Evolutionary conservation across 441 rosid species (phyloP), one percentile per base, ranked within the genome.

Genomic region (Aleurites moluccanus): DNA sequence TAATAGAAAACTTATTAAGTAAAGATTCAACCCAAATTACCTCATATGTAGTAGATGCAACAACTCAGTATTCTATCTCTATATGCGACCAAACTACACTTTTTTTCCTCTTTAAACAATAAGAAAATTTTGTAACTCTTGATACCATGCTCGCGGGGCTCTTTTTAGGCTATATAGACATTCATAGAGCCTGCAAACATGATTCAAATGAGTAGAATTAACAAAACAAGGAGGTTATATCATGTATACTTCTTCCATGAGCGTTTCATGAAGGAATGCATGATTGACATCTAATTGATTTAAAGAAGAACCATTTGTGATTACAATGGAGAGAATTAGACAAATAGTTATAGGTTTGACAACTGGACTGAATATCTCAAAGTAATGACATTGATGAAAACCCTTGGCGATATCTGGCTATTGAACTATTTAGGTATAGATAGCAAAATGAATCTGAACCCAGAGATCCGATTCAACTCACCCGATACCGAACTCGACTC

Each of bases 1-100:
- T n/a, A 0, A 0, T 13, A 1, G 0, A 11, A 0, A 0, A 61
- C 30, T 13, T 67, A 11, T 0, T 0, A 0, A 72, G 8, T 0
- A 76, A 11, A 0, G 40, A 33, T 1, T 10, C 7, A 2, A 73
- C 0, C 64, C 52, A 62, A 0, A 0, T 0, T 3, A 74, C 0
- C 28, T 78, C 33, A 75, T 0, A 79, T 0, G 55, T 13, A 3
- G 55, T n/a, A 50, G 14, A 18, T 14, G 55, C 55, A 27, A 27
- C 2, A 27, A 2, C 28, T 27, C 28, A 2, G 1, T 27, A 27
- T 27, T 27, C 2, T 27, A 1, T 1, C 28, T 27, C 28, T 27
- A 2, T 27, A 27, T 1, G 2, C 2, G 28, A 27, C 2, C 28
- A 2, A 27, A 2, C 28, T 27, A 27, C 28, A 27, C 28, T 27